Base-by-base conservation (phyloP, 371 early-diverging fungal genomes). In the Apophysomyces elegans region DNA sequence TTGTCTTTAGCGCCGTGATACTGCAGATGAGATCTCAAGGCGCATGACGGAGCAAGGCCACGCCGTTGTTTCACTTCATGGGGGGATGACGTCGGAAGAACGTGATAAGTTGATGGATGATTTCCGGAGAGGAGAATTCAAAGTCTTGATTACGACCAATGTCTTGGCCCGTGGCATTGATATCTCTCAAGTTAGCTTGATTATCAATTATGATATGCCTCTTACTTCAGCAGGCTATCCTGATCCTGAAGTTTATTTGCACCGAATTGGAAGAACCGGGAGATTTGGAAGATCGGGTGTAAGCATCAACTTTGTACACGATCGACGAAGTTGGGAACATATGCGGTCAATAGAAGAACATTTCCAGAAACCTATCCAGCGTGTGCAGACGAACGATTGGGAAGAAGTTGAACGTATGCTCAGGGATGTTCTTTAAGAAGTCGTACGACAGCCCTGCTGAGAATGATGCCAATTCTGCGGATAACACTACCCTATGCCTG, bases 191-290 rank as follows among this genome's bases (percentile, higher is more conserved):
- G 98, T 99, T 61, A 95, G 93, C 68, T 81, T 99, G 68, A 99
- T 99, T 21, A 88, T 99, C 75, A 99, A 99, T 82, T 99, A 93
- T 71, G 99, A 99, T 72, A 82, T 99, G 68, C 99, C 99, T 5
- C 66, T 89, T 38, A 87, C 88, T 43, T 71, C 67, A 18, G 56
- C 75, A 11, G 74, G 75, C 7, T 69, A 75, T 1, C 90, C 95
- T 0, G 97, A 96, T 64, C 87, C 87, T 14, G 98, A 98, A 72
- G 98, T 98, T 0, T 99, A 99, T 72, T 82, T 99, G 43, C 99
- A 99, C 76, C 90, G 99, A 66, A 98, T 99, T 70, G 99, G 99
- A 12, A 90, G 99, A 70, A 99, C 99, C 0, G 99, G 99, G 37
- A 89, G 99, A 60, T 99, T 99, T 73, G 99, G 99, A 13, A 91